These are phyloP conservation scores for Saprolegnia parasitica DNA, from an alignment of 352 stramenopile genomes.

Conservation along the genomic window DNA sequence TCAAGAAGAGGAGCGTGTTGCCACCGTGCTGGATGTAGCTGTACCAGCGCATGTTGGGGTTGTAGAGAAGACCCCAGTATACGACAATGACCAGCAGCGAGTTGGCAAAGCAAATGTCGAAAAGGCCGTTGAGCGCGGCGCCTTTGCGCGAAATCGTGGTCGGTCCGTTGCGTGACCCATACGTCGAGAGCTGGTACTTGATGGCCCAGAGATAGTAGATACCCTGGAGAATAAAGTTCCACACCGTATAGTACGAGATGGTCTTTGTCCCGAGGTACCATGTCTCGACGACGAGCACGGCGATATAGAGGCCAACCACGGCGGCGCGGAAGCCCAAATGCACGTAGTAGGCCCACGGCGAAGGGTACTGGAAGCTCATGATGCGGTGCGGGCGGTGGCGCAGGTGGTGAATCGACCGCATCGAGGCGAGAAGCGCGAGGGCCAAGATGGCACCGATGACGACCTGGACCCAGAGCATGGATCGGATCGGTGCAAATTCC, in stretches of 20 bases:
- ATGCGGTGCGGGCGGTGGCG: background rate
- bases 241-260: constrained; percentile 12
- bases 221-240: constrained; percentile 13
- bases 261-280: background rate
- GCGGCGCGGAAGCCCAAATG: constrained; percentile 14
- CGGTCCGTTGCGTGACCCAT: background rate
- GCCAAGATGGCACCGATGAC: background rate
- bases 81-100: constrained; percentile 14
- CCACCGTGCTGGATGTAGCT: constrained; percentile 8
- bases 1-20: constrained; percentile 17
- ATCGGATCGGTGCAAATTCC: background rate
- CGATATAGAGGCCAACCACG: constrained; percentile 9
- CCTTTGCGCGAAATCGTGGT: background rate
- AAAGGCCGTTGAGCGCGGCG: constrained; percentile 12
- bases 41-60: constrained; percentile 1
- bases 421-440: background rate
- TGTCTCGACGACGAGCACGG: background rate
- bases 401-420: background rate
- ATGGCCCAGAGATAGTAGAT: constrained; percentile 19
- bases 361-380: background rate
- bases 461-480: constrained; percentile 3
- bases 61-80: constrained; percentile 19
- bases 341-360: background rate
- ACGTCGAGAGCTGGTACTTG: constrained; percentile 1
- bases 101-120: constrained; percentile 22